These are phyloP conservation scores for Sideroxylon spinosum DNA, from an alignment of 179 eudicot genomes.

Conservation along the genomic window DNA sequence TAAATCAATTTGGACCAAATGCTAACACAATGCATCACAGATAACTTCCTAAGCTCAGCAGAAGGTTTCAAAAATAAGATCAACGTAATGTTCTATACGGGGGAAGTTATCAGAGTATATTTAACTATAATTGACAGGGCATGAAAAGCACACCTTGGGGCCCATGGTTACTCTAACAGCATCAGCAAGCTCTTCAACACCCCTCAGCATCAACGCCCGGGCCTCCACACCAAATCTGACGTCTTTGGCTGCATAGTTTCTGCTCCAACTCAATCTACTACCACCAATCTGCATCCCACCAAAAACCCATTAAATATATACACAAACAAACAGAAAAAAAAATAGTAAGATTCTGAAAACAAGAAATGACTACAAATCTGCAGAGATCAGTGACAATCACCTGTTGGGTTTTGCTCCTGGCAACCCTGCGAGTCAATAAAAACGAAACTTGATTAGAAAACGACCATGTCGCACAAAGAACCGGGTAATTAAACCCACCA, in stretches of 20 bases:
- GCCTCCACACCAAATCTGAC: conserved; percentile 86
- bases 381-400: neutral
- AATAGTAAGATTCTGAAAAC: too few relatives aligned
- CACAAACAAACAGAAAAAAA: neutral
- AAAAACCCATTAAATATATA: neutral
- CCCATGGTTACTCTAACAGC: conserved; percentile 99
- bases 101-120: neutral
- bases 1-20: neutral
- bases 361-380: too few relatives aligned
- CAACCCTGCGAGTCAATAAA: neutral
- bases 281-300: conserved; percentile 40
- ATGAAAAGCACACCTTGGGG: conserved; percentile 63
- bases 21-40: neutral
- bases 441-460: neutral
- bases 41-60: neutral
- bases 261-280: conserved; percentile 67
- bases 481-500: neutral
- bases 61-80: too few relatives aligned
- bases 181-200: conserved; percentile 94
- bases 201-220: conserved; percentile 75
- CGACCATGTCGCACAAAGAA: neutral
- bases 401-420: neutral
- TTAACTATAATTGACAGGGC: neutral
- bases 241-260: conserved; percentile 95
- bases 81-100: neutral